These are phyloP conservation scores for Anastatica hierochuntica DNA, from an alignment of 345 rosid species.

Conservation along the genomic window DNA sequence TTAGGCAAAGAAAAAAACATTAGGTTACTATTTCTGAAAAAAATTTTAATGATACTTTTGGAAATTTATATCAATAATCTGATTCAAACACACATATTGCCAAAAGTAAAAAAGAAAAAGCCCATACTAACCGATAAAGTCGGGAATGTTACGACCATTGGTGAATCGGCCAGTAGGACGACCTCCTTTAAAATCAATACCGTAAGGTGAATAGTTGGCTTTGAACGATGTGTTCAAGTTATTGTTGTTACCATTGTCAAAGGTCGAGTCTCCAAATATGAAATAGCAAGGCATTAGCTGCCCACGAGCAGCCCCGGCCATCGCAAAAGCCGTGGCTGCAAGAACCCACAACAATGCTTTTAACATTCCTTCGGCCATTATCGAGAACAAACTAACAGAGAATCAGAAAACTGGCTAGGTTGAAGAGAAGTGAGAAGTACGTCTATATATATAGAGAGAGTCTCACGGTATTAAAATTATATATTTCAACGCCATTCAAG, in stretches of 20 bases:
- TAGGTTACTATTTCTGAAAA: too few relatives aligned
- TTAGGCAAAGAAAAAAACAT: too few relatives aligned
- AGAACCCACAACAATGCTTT: background rate
- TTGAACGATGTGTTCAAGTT: slow-evolving; percentile 27
- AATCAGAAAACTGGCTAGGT: too few relatives aligned
- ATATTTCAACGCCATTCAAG: too few relatives aligned
- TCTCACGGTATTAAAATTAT: too few relatives aligned
- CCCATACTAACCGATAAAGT: slow-evolving; percentile 38
- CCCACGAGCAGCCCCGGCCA: slow-evolving; percentile 12
- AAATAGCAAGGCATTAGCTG: slow-evolving; percentile 45
- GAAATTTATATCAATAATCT: too few relatives aligned
- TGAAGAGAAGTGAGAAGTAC: too few relatives aligned
- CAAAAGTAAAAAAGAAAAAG: too few relatives aligned
- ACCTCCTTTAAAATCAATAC: slow-evolving; percentile 42
- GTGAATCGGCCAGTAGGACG: slow-evolving; percentile 59
- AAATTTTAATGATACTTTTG: too few relatives aligned
- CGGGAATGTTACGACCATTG: slow-evolving; percentile 39
- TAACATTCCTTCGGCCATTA: background rate
- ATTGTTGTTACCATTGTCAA: slow-evolving; percentile 53
- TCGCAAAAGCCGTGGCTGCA: background rate
- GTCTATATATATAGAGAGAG: too few relatives aligned
- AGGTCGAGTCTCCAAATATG: slow-evolving; percentile 49
- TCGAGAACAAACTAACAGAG: too few relatives aligned
- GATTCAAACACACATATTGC: too few relatives aligned
- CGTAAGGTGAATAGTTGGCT: slow-evolving; percentile 45